Evolutionary conservation across 768 basidiomycete genomes (phyloP), one percentile per base, ranked within the genome.

Genomic region (Agaricus blazei): DNA sequence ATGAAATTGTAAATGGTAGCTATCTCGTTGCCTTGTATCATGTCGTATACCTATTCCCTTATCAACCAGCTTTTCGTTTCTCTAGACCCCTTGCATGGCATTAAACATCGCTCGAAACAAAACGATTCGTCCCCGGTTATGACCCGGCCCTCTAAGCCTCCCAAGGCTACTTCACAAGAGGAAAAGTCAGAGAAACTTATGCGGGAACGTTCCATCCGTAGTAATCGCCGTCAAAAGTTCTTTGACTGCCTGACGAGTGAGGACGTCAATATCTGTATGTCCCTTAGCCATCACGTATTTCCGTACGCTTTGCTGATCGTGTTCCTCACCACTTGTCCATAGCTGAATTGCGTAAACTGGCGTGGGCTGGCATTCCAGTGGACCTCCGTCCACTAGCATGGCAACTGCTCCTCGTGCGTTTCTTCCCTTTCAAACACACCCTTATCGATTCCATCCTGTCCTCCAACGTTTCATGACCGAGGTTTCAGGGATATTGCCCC

Each of bases 351-450:
- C 80, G 94, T 47, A 93, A 93, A 65, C 80, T 97, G 47, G 87
- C 94, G 19, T 99, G 97, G 97, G 87, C 88, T 49, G 97, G 97
- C 24, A 89, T 98, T 26, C 96, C 97, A 0, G 67, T 70, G 53
- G 90, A 94, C 62, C 75, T 99, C 27, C 81, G 97, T 40, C 92
- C 93, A 0, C 81, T 97, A 65, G 89, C 87, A 26, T 99, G 97
- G 97, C 93, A 93, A 65, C 75, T 98, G 47, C 78, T 99, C 31
- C 83, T 98, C 38, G 94, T 96, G 65, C 61, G 90, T 76, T 24
- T 40, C 45, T 54, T 19, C 43, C 19, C 50, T 31, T 37, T 36
- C 48, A 34, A 34, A 29, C 31, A 31, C 48, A 15, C 31, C 34
- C 48, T 23, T 53, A 26, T 44, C 48, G 23, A 19, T 50, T 24